Evolutionary conservation across 2,329 filamentous ascomycete genomes (phyloP).

Genomic region (Penicillium palitans): DNA sequence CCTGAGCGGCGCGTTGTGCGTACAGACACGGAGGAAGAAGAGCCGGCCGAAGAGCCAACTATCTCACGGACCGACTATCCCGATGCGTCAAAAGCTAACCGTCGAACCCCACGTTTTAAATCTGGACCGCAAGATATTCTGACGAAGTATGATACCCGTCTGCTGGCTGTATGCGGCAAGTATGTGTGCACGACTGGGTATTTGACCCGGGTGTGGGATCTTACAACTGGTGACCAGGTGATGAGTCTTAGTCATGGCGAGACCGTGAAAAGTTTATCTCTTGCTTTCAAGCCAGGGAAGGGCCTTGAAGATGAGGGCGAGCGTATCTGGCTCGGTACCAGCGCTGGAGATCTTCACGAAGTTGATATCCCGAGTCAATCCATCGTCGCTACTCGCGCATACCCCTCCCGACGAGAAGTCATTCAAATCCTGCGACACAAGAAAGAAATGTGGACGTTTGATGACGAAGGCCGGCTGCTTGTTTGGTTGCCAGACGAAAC

Average conservation of each 20-base stretch:
- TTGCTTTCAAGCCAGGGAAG: slow-evolving; percentile 80
- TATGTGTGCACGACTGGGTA: slow-evolving; percentile 84
- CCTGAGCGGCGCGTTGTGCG: slow-evolving; percentile 27
- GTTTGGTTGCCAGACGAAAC: slow-evolving; percentile 80
- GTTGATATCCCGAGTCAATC: slow-evolving; percentile 75
- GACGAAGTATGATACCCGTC: slow-evolving; percentile 81
- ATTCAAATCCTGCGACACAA: slow-evolving; percentile 82
- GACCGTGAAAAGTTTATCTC: slow-evolving; percentile 74
- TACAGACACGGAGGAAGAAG: slow-evolving; percentile 54
- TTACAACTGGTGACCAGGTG: slow-evolving; percentile 76
- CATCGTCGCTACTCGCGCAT: slow-evolving; percentile 67
- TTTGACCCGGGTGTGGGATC: slow-evolving; percentile 83
- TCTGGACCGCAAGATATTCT: slow-evolving; percentile 72
- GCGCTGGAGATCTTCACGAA: slow-evolving; percentile 83
- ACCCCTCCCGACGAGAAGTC: slow-evolving; percentile 77
- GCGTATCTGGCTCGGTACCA: slow-evolving; percentile 86
- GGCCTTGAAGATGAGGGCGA: slow-evolving; percentile 78
- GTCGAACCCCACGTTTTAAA: slow-evolving; percentile 74
- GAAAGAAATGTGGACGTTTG: slow-evolving; percentile 90
- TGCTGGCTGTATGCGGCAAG: slow-evolving; percentile 85
- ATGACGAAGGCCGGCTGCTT: slow-evolving; percentile 81
- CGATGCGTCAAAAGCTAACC: slow-evolving; percentile 79
- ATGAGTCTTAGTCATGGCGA: slow-evolving; percentile 83
- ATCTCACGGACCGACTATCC: slow-evolving; percentile 68
- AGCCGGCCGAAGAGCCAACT: slow-evolving; percentile 51